Percentiles rank a stretch among this genome's conserved stretches.
Evolutionary conservation across 306 rosid species (phyloP).

Genomic region (Medicago truncatula): MtrunA17r5.0-ANR NC_053048.1:29064001-29064500

Average conservation of each 20-base stretch:
- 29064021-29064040: constrained; percentile 66
- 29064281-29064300: too few species aligned
- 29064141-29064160: constrained; percentile 72
- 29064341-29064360: too few species aligned
- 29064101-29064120: constrained; percentile 86
- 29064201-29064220: neutral
- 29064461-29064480: too few species aligned
- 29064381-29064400: too few species aligned
- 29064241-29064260: neutral
- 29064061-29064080: constrained; percentile 79
- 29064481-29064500: too few species aligned
- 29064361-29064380: too few species aligned
- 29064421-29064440: too few species aligned
- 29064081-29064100: constrained; percentile 83
- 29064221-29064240: too few species aligned
- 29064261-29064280: neutral
- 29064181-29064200: neutral
- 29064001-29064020: constrained; percentile 24
- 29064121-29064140: constrained; percentile 86
- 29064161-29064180: constrained; percentile 50
- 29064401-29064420: too few species aligned
- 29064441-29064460: too few species aligned
- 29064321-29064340: too few species aligned
- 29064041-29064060: constrained; percentile 85
- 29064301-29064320: too few species aligned